Evolutionary conservation across 257 asterid genomes (phyloP), one percentile per base, ranked within the genome.

Genomic region (Lithospermum erythrorhizon): DNA sequence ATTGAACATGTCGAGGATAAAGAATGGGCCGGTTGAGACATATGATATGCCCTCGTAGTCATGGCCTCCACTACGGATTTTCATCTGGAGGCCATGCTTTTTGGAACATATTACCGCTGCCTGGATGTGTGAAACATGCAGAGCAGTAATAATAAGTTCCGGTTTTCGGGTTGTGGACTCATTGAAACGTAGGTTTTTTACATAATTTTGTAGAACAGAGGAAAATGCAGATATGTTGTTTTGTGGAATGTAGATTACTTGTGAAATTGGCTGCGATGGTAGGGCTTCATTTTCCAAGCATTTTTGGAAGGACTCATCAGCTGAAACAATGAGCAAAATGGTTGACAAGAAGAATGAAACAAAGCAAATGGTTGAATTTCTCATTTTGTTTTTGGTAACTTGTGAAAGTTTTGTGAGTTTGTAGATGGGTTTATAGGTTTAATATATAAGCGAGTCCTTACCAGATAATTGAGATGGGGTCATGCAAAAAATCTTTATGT

Each of bases 21-120:
- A 79, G 76, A 82, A 82, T 1, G 81, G 79, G 11, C n/a, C 23
- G 0, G 63, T 69, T 2, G 88, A 77, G 25, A 65, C 62, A 66
- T 82, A 82, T 3, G 89, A 82, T 14, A 77, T 6, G 0, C 89
- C 89, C 24, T 82, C 85, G 13, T 79, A 82, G 55, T 82, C 88
- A 29, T 82, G 88, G 58, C 88, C 88, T 21, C 88, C 88, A 55
- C 85, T 79, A 7, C 89, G 76, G 61, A 71, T 67, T 48, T 71
- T 79, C 80, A 82, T 79, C 61, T 70, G 83, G 61, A 79, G 29
- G 25, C 61, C 25, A 41, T 79, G 73, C 8, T 49, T 14, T 22
- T 73, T 76, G 0, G 75, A 79, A 63, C 90, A 83, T 18, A 68
- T 0, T 1, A 85, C 61, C 52, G 89, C 77, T 9, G 78, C 71